Percentiles rank a stretch among this genome's conserved stretches.
These are phyloP conservation scores for Prunus persica DNA, from an alignment of 306 rosid genomes.

Conservation along the genomic window DNA sequence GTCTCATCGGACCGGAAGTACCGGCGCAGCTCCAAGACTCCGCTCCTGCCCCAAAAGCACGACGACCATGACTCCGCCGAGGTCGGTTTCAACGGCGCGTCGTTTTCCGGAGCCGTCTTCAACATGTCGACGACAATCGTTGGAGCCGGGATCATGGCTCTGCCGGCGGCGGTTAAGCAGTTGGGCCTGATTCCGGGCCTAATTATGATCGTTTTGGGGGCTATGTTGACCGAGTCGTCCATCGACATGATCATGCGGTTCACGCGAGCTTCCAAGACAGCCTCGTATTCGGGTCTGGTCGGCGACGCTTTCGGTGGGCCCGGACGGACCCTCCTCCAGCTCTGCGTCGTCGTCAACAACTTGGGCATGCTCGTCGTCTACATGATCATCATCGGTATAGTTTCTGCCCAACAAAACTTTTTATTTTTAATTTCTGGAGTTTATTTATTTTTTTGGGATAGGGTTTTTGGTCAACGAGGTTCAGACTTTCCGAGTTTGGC, in stretches of 20 bases:
- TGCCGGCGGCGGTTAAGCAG: slow-evolving; percentile 58
- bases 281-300: slow-evolving; percentile 51
- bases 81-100: slow-evolving; percentile 42
- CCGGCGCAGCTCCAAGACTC: slow-evolving; percentile 44
- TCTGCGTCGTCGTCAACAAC: slow-evolving; percentile 56
- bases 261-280: slow-evolving; percentile 57
- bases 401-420: not conserved
- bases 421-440: not conserved
- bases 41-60: slow-evolving; percentile 26
- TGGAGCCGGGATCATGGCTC: slow-evolving; percentile 82
- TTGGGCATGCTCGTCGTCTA: slow-evolving; percentile 75
- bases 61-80: slow-evolving; percentile 27
- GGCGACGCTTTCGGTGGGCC: slow-evolving; percentile 48
- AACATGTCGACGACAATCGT: slow-evolving; percentile 68
- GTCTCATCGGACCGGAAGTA: slow-evolving; percentile 37
- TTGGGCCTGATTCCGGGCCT: slow-evolving; percentile 57
- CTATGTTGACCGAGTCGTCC: slow-evolving; percentile 53
- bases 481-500: too few species aligned
- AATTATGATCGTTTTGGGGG: slow-evolving; percentile 39
- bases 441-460: not conserved
- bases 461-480: not conserved
- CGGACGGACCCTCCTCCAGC: slow-evolving; percentile 48
- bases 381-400: slow-evolving; percentile 69
- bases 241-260: slow-evolving; percentile 49
- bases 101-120: slow-evolving; percentile 60